Evolutionary conservation across 495 filamentous ascomycete species (phyloP), one percentile per base, ranked within the genome.

Genomic region (Daldinia decipiens): DNA sequence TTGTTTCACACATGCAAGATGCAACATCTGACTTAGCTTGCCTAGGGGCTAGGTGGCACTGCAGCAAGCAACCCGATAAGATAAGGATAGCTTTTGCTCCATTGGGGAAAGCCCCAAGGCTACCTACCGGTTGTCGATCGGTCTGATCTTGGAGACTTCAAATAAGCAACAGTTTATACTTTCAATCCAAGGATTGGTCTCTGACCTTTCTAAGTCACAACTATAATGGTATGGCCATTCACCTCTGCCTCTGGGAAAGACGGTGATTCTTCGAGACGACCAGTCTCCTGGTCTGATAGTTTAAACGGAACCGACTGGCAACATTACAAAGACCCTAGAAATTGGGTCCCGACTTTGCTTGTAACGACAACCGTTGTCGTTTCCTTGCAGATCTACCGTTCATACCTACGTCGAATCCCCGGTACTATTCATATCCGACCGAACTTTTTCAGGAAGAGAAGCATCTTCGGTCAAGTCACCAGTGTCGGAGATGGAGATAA

Each of bases 401-500:
- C 85, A 19, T 96, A 92, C 77, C 83, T 98, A 8, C 91, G 92
- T 43, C 92, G 95, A 34, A 88, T 98, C 60, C 93, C 92, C 58
- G 88, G 85, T 58, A 88, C 91, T 21, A 79, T 83, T 5, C 82
- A 91, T 70, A 94, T 99, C 73, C 85, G 86, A 60, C 87, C 91
- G 2, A 81, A 77, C 8, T 86, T 86, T 74, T 92, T 93, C 73
- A 89, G 92, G 19, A 86, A 81, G 57, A 85, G 93, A 65, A 92
- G 87, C 58, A 70, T 98, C 55, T 89, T 95, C 70, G 95, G 95
- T 7, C 85, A 82, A 60, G 95, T 98, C 3, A 97, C 95, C 29
- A 94, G 91, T 68, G 95, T 99, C 26, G 96, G 96, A 54, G 95
- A 99, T 83, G 96, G 93, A 0, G 95, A 99, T 76, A 93, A 93